Conservation (phyloP, 1,284 basidiomycete species). For the Caloboletus firmus region DNA sequence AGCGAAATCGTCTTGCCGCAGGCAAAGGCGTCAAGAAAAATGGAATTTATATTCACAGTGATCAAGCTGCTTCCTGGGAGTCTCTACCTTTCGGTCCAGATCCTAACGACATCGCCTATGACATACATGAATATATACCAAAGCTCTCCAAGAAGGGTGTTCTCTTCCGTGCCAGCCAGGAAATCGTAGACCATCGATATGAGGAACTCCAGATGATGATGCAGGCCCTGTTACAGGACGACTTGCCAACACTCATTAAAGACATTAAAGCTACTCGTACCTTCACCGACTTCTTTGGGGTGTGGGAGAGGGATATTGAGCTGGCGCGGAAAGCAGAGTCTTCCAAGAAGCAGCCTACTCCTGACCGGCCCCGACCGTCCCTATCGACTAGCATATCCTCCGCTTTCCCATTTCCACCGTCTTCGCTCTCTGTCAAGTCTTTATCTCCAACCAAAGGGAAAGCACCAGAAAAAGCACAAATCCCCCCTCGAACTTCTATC, state of each 20-base stretch:
- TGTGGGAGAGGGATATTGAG: conserved; percentile 71
- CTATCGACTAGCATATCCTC: conserved; percentile 50
- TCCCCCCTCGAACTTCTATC: neutral
- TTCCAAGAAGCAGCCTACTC: conserved; percentile 8
- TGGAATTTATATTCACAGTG: conserved; percentile 63
- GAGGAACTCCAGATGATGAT: conserved; percentile 60
- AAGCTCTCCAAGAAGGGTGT: conserved; percentile 67
- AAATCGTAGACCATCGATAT: conserved; percentile 62
- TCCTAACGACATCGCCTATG: conserved; percentile 62
- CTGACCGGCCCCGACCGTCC: conserved; percentile 27
- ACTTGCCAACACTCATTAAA: conserved; percentile 61
- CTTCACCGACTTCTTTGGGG: conserved; percentile 73
- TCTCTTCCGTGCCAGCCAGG: conserved; percentile 65
- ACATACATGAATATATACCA: conserved; percentile 66
- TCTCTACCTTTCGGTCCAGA: conserved; percentile 82
- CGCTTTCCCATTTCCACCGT: conserved; percentile 48
- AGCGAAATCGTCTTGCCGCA: conserved; percentile 58
- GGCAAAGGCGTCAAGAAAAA: conserved; percentile 77
- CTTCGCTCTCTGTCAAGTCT: conserved; percentile 29
- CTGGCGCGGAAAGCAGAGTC: conserved; percentile 45
- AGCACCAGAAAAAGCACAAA: neutral
- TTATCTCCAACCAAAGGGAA: conserved; percentile 31
- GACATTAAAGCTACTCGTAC: conserved; percentile 60
- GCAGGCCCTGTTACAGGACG: conserved; percentile 53
- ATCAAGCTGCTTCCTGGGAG: conserved; percentile 76